These are phyloP conservation scores for Vitis amurensis DNA, from an alignment of 164 flowering plant genomes.

Conservation along the genomic window DNA sequence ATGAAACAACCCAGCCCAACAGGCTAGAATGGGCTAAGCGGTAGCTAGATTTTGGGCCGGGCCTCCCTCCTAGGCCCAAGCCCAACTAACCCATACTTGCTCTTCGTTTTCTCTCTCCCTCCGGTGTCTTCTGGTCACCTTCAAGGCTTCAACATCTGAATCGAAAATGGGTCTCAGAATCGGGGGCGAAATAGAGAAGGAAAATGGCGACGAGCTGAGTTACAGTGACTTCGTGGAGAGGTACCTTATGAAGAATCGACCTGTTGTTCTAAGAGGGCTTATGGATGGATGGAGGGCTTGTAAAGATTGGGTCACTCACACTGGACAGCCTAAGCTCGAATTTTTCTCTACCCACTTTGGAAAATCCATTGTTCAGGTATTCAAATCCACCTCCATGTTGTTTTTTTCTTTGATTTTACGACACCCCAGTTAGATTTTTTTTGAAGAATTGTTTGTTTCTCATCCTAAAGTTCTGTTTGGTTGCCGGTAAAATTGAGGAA, in stretches of 20 bases:
- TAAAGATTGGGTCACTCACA: conserved; percentile 66
- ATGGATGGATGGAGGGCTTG: conserved; percentile 89
- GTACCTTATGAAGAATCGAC: conserved; percentile 61
- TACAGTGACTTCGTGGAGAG: conserved; percentile 66
- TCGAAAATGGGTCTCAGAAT: conserved; percentile 57
- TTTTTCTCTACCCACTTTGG: conserved; percentile 77
- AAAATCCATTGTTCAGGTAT: conserved; percentile 78
- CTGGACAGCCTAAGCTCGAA: conserved; percentile 70
- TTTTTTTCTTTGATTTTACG: conserved; percentile 6
- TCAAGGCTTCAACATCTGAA: not conserved
- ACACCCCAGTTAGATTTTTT: too few relatives aligned
- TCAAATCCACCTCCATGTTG: not conserved
- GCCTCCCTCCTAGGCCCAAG: too few relatives aligned
- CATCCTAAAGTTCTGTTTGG: too few relatives aligned
- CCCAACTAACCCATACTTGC: too few relatives aligned
- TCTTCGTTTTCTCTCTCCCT: not conserved
- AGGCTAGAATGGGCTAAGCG: not conserved
- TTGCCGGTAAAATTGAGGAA: too few relatives aligned
- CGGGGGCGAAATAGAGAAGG: conserved; percentile 64
- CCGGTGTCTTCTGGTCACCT: not conserved
- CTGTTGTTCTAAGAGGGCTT: conserved; percentile 76
- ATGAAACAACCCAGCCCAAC: not conserved
- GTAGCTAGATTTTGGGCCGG: too few relatives aligned
- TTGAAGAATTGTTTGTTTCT: too few relatives aligned
- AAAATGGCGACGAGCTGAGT: conserved; percentile 63